Percentiles rank a stretch among this genome's conserved stretches.
phyloP scores from a whole-genome alignment of 805 yeast species.

The Naumovozyma castellii region DNA sequence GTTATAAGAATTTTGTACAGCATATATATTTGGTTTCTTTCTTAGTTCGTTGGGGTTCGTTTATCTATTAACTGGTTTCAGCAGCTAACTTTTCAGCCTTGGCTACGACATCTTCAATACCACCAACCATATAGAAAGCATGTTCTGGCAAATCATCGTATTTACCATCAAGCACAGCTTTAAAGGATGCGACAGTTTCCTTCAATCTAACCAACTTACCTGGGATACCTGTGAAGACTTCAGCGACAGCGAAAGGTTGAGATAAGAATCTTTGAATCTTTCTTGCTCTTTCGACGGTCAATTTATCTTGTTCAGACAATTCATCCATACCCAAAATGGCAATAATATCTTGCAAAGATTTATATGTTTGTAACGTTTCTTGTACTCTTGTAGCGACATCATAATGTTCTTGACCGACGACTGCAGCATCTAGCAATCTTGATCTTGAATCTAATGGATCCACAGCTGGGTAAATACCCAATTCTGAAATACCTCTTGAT shows the following conservation, averaged over 20 bases:
- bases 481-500: conserved; percentile 98
- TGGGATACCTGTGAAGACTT: conserved; percentile 99
- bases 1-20: not conserved
- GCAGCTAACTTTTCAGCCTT: conserved; percentile 98
- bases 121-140: conserved; percentile 99
- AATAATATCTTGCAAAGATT: conserved; percentile 99
- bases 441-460: conserved; percentile 99
- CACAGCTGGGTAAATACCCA: conserved; percentile 99
- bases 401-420: conserved; percentile 98
- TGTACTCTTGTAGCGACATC: conserved; percentile 90
- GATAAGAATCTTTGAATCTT: conserved; percentile 99
- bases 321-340: conserved; percentile 99
- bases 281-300: conserved; percentile 99
- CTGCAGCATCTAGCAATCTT: conserved; percentile 92
- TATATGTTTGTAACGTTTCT: conserved; percentile 98
- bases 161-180: conserved; percentile 95
- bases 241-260: conserved; percentile 99
- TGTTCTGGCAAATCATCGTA: conserved; percentile 98
- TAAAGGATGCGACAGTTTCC: conserved; percentile 92
- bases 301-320: conserved; percentile 95
- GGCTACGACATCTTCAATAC: conserved; percentile 96
- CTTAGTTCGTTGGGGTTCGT: not conserved
- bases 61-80: conserved; percentile 72
- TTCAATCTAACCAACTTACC: conserved; percentile 95
- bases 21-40: not conserved